Base-by-base conservation (phyloP, 106 monocot genomes). In the Amphibolis antarctica region DNA sequence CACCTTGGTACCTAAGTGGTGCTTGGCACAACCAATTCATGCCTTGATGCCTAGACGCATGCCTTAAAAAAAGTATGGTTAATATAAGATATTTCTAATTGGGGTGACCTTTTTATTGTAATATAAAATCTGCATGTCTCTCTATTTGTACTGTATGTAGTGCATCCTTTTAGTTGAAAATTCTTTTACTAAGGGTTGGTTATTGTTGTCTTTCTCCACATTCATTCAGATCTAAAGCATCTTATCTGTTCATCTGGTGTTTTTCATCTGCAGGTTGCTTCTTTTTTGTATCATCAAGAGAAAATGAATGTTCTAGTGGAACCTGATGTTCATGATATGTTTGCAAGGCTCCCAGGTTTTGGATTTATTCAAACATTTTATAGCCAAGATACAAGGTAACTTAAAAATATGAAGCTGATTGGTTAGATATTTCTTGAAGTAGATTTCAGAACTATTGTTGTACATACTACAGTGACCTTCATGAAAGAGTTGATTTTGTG, bases 351-450 rank as follows among this genome's bases (percentile, higher is more conserved):
- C 30, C 91, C 91, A 27, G 98, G 91, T 59, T 99, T 85, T 88
- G 98, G 91, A 31, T 99, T 99, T 80, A 77, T 99, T 56, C 98
- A 99, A 47, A 99, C 98, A 46, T 99, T 99, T 70, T 92, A 99
- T 65, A 75, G 55, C 78, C 98, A 99, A 73, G 91, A 99, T 81
- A 88, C 85, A 64, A 88, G 88, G 98, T 99, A 63, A 25, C 25
- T 29, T 60, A 42, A 56, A 26, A 24, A 26, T 56, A 56, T 15
- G 28, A 57, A 57, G 15, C 28, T 26, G 23, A 23, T 27, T 57
- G 27, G 14, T 21, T 36, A 4, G 36, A 10, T 53, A 21, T 18
- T 23, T 27, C 10, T 57, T 57, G 14, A 57, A 23, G 3, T 28
- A 57, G 27, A 57, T 26, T 28, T 26, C 29, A 0, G 57, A 15